Evolutionary conservation across 106 monocot genomes (phyloP), one percentile per base, ranked within the genome.

Genomic region (Phalaenopsis aphrodite): DNA sequence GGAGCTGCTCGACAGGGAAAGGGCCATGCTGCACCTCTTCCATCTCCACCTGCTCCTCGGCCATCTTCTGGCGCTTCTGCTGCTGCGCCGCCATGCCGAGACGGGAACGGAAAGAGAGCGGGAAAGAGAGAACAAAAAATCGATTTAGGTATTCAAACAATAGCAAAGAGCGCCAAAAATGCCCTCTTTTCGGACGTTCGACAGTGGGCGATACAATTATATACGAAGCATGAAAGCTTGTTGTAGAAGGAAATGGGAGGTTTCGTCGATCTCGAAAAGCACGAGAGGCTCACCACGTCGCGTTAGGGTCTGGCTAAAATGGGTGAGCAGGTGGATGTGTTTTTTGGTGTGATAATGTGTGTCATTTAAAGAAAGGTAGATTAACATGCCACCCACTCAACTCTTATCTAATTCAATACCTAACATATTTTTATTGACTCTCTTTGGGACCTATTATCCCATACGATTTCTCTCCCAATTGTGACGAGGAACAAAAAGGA

Each of bases 1-100:
- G 87, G 19, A 90, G 85, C 77, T 90, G 85, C 49, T 90, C 90
- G 52, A 90, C 69, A 48, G 90, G 90, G 23, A 82, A 83, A 52
- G 90, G 90, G 36, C 90, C 90, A 73, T 84, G 87, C 56, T 87
- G 90, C 42, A 79, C 49, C 23, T 83, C 85, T 56, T 83, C 86
- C 11, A 41, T 74, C 48, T 79, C 78, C 74, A 81, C 83, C 55
- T 87, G 83, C 57, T 86, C 82, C 61, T 47, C 79, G 41, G 16
- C 74, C 73, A 68, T 69, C 67, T 82, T 77, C 61, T 84, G 79
- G 5, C 74, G 72, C 75, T 78, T 79, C 78, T 87, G 84, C 64
- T 84, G 82, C 79, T 85, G 83, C 30, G 83, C 83, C 73, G 72
- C 78, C 83, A 78, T 78, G 82, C 52, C 58, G 58, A 78, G 49